Conservation (phyloP, 1,284 basidiomycete species). For the Fomes fomentarius region DNA sequence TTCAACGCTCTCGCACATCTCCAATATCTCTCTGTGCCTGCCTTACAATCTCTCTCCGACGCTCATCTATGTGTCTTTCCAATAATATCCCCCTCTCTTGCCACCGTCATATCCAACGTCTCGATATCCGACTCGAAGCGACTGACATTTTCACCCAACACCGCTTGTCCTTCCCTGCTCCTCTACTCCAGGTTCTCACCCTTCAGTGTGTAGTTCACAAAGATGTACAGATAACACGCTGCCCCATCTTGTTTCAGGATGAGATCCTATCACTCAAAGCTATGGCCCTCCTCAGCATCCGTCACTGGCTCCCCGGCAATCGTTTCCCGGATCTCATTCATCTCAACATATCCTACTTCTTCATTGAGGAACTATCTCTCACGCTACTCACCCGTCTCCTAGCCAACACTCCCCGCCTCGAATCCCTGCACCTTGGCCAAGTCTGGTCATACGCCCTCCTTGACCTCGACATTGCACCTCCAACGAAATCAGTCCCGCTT, state of each 20-base stretch:
- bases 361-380: conserved; percentile 14
- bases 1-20: conserved; percentile 9
- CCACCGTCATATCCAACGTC: conserved; percentile 5
- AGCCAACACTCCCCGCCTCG: conserved; percentile 5
- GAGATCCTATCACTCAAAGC: conserved; percentile 7
- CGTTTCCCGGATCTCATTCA: conserved; percentile 12
- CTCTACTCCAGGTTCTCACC: conserved; percentile 11
- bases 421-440: conserved; percentile 9
- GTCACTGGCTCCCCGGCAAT: conserved; percentile 14
- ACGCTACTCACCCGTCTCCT: conserved; percentile 7
- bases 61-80: neutral
- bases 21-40: conserved; percentile 7
- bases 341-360: conserved; percentile 17
- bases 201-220: conserved; percentile 11
- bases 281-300: conserved; percentile 10
- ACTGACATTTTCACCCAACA: conserved; percentile 8
- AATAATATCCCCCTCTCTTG: neutral
- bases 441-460: conserved; percentile 11
- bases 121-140: conserved; percentile 10
- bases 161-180: conserved; percentile 9
- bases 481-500: conserved; percentile 1
- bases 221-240: neutral
- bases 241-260: conserved; percentile 7
- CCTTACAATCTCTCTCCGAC: neutral
- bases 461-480: conserved; percentile 8